Evolutionary conservation across 2,329 filamentous ascomycete species (phyloP).

Genomic region (Colletotrichum incanum): DNA sequence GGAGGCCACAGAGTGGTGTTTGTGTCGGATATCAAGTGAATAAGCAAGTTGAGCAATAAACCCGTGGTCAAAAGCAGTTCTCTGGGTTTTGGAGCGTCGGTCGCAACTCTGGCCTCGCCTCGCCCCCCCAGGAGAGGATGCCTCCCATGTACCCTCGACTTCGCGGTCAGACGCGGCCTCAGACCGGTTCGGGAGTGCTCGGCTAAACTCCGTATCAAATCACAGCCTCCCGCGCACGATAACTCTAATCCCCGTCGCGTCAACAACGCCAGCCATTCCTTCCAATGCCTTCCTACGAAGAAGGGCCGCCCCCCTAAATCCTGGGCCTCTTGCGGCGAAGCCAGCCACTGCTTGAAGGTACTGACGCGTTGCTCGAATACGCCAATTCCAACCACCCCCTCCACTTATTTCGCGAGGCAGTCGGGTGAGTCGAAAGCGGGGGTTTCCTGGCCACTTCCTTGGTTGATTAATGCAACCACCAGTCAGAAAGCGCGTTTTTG

Average conservation of each 20-base stretch:
- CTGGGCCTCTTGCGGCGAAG: not conserved
- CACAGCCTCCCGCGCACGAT: not conserved
- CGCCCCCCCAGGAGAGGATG: constrained; percentile 3
- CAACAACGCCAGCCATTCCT: not conserved
- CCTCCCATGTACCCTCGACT: not conserved
- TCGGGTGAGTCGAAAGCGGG: not conserved
- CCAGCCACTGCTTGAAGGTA: not conserved
- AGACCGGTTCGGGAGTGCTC: constrained; percentile 21
- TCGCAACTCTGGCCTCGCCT: not conserved
- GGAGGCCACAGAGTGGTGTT: constrained; percentile 1
- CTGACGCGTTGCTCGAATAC: not conserved
- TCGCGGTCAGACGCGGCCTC: constrained; percentile 4
- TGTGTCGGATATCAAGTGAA: constrained; percentile 20
- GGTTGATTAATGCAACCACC: not conserved
- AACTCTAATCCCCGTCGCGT: constrained; percentile 21
- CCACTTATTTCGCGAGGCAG: not conserved
- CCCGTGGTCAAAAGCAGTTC: not conserved
- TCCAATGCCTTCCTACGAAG: not conserved
- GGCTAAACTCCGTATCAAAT: constrained; percentile 38
- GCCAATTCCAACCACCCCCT: no score
- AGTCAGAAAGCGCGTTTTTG: not conserved
- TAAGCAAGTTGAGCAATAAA: constrained; percentile 20
- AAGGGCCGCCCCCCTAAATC: not conserved
- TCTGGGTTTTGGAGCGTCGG: not conserved
- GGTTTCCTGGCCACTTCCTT: no score